phyloP scores from a whole-genome alignment of 805 yeast species.

The Saturnispora serradocipensis region DNA sequence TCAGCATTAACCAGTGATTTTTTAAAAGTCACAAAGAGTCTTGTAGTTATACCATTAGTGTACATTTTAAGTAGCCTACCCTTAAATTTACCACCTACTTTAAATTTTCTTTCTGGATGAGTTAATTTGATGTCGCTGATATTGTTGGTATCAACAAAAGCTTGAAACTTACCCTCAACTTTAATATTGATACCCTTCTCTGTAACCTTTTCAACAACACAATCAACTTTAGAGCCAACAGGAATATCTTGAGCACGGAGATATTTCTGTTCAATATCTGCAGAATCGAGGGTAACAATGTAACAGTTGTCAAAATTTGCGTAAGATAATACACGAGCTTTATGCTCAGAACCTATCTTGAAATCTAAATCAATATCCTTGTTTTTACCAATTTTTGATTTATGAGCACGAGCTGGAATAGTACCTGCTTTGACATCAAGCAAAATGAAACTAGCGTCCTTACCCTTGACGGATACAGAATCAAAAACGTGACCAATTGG shows the following conservation, averaged over 20 bases:
- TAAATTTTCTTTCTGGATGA: slow-evolving; percentile 89
- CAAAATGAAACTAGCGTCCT: slow-evolving; percentile 47
- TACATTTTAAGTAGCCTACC: slow-evolving; percentile 57
- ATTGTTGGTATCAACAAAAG: slow-evolving; percentile 63
- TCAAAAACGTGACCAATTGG: slow-evolving; percentile 70
- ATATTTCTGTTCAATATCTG: slow-evolving; percentile 53
- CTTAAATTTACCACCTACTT: slow-evolving; percentile 71
- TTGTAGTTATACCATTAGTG: slow-evolving; percentile 32
- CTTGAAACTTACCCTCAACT: slow-evolving; percentile 60
- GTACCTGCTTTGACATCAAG: slow-evolving; percentile 47
- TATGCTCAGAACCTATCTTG: slow-evolving; percentile 55
- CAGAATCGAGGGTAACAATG: slow-evolving; percentile 60
- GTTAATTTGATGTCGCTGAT: slow-evolving; percentile 76
- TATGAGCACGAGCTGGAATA: slow-evolving; percentile 64
- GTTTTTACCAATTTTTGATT: slow-evolving; percentile 53
- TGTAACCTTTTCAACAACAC: slow-evolving; percentile 47
- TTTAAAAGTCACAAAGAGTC: slow-evolving; percentile 61
- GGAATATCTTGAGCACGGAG: slow-evolving; percentile 66
- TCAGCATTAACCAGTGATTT: slow-evolving; percentile 70
- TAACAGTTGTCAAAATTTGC: slow-evolving; percentile 58
- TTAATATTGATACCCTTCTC: slow-evolving; percentile 64
- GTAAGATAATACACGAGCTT: slow-evolving; percentile 70
- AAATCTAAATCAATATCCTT: slow-evolving; percentile 39
- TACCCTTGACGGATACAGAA: slow-evolving; percentile 48
- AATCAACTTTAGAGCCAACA: slow-evolving; percentile 54